Evolutionary conservation across 129 eudicot species (phyloP), one percentile per base, ranked within the genome.

Genomic region (Chrysanthemum lavandulifolium): DNA sequence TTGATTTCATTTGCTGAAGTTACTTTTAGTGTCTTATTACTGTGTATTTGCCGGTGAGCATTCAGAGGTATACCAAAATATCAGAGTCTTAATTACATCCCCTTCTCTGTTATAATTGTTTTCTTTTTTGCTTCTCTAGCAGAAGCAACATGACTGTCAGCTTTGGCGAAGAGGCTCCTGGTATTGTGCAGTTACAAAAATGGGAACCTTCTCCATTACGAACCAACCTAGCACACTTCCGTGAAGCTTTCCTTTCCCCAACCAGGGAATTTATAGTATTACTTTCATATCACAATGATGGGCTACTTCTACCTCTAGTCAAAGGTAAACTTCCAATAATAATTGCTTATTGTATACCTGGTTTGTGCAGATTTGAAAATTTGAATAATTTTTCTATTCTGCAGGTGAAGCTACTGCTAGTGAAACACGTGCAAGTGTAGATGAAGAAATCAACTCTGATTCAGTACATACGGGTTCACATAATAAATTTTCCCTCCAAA

Each of bases 161-260:
- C 50, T 65, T 36, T 57, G 67, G 56, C 71, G 82, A 82, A 43
- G 92, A 90, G 74, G 86, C 79, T 62, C 93, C 89, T 11, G 86
- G 86, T 60, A 76, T 88, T 64, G 87, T 90, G 77, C 96, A 88
- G 84, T 79, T 94, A 82, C 91, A 81, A 58, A 88, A 87, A 82
- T 94, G 91, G 98, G 88, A 85, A 58, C 77, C 94, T 72, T 86
- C 97, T 69, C 84, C 70, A 54, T 49, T 90, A 52, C 87, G 82
- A 66, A 52, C 77, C 27, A 71, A 83, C 72, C 78, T 86, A 40
- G 79, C 89, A 21, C 84, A 86, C 74, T 94, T 82, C 78, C 84
- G 83, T 31, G 97, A 94, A 81, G 98, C 93, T 75, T 94, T 90
- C 81, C 74, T 74, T 63, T 74, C 78, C 43, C 78, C 78, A 29